Base-by-base conservation (phyloP, 1,284 basidiomycete genomes). In the Ceratobasidium sp. region DNA sequence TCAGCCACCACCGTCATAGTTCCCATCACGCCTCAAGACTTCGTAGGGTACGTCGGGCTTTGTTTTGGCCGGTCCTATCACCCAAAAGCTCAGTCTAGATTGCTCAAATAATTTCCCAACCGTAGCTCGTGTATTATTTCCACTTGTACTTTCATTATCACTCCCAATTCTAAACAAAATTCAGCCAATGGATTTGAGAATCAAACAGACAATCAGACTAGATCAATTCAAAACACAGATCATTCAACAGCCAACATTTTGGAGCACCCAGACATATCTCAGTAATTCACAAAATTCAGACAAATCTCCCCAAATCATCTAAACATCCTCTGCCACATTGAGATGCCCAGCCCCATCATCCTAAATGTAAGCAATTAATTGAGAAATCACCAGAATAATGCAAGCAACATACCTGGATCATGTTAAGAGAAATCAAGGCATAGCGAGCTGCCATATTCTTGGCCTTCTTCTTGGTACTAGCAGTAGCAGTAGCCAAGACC, bases 381-480 rank as follows among this genome's bases (percentile, higher is more conserved):
- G 5, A 28, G 43, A 61, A 58, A 58, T 46, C 35, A 11, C 1
- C 21, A 54, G 14, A 66, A 64, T 52, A 43, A 38, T 54, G n/a
- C 16, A 44, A 16, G 54, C 43, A 43, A 57, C 66, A 44, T 30
- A 69, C 66, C 54, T 69, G 66, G 30, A 69, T 44, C 11, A 73
- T 13, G 21, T 55, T 54, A 26, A 69, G 38, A 2, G 2, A 2
- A 44, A 58, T 50, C 26, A 67, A 55, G 30, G 63, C 73, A 18
- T 9, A 23, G 46, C 64, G 47, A 28, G 74, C 74, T 41, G 74
- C 74, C 44, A 18, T 35, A 44, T 63, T 71, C 74, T 75, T 75
- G 1, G 74, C 74, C 16, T 49, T 50, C 52, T 75, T 73, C 64
- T 75, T 75, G 13, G 66, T 64, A n/a, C 55, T 55, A 32, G 63